Base-by-base conservation (phyloP, 257 asterid genomes). In the Nicotiana obtusifolia region DNA sequence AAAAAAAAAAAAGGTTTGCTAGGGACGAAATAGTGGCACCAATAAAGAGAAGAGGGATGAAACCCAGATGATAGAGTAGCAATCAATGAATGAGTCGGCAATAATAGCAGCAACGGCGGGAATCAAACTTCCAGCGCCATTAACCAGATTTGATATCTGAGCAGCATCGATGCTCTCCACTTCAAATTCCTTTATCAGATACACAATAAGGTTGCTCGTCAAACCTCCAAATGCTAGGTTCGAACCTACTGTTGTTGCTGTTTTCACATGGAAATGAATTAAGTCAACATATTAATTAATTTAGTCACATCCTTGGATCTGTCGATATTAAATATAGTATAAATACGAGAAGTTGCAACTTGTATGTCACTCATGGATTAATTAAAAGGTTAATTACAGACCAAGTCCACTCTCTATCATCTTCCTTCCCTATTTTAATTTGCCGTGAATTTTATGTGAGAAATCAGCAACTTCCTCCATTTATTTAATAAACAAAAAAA, bases 1-100 rank as follows among this genome's bases (percentile, higher is more conserved):
- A 33, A 33, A 33, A 5, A 5, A 6, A 24, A 4, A 11, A 10
- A 35, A 24, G n/a, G 19, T 19, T 33, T 17, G 53, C 14, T 31
- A 31, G 24, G 1, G 26, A 9, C 16, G 11, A 9, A 19, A 67
- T 0, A n/a, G 53, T 37, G 33, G 11, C 20, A 90, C 94, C 92
- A 84, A 80, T 3, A 87, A 35, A 60, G 91, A 82, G 86, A 90
- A 41, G 73, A 85, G 41, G 68, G 90, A 84, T 20, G 92, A 90
- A 71, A 86, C 81, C 88, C 89, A 89, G 81, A 89, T 83, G 87
- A 84, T 88, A 3, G 91, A 30, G 81, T 30, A 89, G 26, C 90
- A 90, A 10, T 90, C 92, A 4, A 89, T 85, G 64, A 81, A 85
- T 0, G 94, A 90, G 64, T 90, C 94, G 2, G 94, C 91, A 33